phyloP scores from a whole-genome alignment of 2,329 filamentous ascomycete genomes.

The Chalara sp. region DNA sequence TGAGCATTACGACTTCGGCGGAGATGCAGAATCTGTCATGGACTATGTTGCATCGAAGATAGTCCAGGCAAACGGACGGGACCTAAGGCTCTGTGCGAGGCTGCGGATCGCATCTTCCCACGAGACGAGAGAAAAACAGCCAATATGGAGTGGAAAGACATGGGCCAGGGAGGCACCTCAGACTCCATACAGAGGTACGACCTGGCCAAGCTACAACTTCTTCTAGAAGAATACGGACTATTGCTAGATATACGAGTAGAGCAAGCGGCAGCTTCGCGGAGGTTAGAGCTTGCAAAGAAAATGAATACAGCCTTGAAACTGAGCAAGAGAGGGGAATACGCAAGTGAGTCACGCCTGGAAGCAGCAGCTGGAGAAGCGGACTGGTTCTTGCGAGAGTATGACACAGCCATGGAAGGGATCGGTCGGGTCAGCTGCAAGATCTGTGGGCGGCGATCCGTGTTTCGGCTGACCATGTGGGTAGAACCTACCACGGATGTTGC shows the following conservation, averaged over 20 bases:
- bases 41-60: neutral
- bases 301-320: neutral
- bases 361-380: neutral
- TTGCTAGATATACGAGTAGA: neutral
- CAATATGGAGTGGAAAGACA: neutral
- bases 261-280: neutral
- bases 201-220: neutral
- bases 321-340: neutral
- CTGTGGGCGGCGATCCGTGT: neutral
- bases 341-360: neutral
- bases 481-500: neutral
- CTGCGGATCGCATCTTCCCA: neutral
- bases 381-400: neutral
- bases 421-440: neutral
- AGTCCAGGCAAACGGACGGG: neutral
- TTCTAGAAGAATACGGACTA: neutral
- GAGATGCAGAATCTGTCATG: neutral
- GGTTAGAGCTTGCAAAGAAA: neutral
- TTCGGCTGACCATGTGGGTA: neutral
- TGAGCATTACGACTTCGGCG: neutral
- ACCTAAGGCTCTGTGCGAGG: neutral
- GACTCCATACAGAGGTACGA: neutral
- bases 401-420: neutral
- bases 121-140: neutral
- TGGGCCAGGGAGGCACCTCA: neutral